phyloP scores from a whole-genome alignment of 345 rosid species.

The Laguncularia racemosa region DNA sequence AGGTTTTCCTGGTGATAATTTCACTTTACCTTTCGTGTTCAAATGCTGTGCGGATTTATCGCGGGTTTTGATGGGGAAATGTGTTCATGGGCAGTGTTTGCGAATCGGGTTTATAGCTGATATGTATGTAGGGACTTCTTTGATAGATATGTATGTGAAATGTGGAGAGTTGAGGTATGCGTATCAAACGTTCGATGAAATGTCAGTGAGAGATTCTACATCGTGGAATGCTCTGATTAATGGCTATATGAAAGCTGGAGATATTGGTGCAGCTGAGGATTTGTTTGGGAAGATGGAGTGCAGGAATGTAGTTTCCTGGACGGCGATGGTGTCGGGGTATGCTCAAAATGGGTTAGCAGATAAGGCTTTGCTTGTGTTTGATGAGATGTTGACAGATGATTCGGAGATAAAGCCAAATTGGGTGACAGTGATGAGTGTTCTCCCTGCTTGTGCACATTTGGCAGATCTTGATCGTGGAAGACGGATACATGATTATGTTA shows the following conservation, averaged over 20 bases:
- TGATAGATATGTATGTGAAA: slow-evolving; percentile 45
- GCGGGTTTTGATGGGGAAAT: slow-evolving; percentile 17
- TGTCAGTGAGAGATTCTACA: slow-evolving; percentile 34
- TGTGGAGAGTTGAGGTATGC: slow-evolving; percentile 39
- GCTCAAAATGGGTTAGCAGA: slow-evolving; percentile 24
- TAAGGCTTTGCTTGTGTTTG: slow-evolving; percentile 26
- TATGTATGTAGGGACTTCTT: slow-evolving; percentile 29
- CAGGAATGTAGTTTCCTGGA: slow-evolving; percentile 38
- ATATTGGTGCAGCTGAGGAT: slow-evolving; percentile 15
- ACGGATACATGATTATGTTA: slow-evolving; percentile 23
- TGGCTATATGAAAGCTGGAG: slow-evolving; percentile 28
- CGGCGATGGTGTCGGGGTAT: slow-evolving; percentile 35
- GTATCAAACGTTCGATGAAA: slow-evolving; percentile 35
- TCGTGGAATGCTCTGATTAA: slow-evolving; percentile 39
- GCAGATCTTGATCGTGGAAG: slow-evolving; percentile 28
- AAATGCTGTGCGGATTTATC: slow-evolving; percentile 28
- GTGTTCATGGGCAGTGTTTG: slow-evolving; percentile 27
- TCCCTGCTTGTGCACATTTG: slow-evolving; percentile 37
- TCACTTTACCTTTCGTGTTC: slow-evolving; percentile 38
- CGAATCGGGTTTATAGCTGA: slow-evolving; percentile 23
- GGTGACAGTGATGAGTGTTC: slow-evolving; percentile 32
- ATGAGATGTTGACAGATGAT: slow-evolving; percentile 24
- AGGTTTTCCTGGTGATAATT: slow-evolving; percentile 32
- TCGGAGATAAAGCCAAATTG: slow-evolving; percentile 26
- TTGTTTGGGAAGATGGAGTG: slow-evolving; percentile 28